phyloP scores from a whole-genome alignment of 176 grass and related monocot genomes.

The Aegilops tauschii region DNA sequence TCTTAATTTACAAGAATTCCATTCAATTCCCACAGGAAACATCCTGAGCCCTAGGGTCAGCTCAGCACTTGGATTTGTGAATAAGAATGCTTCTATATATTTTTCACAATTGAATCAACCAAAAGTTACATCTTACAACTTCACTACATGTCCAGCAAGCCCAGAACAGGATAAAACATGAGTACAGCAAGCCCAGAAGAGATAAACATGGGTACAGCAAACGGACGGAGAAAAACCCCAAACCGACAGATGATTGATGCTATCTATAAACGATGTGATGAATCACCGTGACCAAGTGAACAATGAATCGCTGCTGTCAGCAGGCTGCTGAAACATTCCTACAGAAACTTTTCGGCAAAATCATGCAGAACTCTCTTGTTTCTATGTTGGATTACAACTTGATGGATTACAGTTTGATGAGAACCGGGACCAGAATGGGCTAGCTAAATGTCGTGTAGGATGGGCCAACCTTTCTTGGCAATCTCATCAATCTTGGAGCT shows the following conservation, averaged over 20 bases:
- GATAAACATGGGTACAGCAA: neutral
- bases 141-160: neutral
- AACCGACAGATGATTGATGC: conserved; percentile 11
- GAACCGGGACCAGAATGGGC: neutral
- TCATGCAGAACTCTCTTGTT: neutral
- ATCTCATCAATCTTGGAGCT: conserved; percentile 71
- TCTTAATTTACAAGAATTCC: neutral
- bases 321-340: neutral
- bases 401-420: neutral
- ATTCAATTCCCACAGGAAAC: neutral
- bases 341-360: neutral
- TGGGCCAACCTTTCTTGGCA: conserved; percentile 75
- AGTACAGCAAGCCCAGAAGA: neutral
- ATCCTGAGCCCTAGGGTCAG: neutral
- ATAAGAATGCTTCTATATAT: neutral
- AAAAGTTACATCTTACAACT: neutral
- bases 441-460: conserved; percentile 73
- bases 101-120: neutral
- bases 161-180: neutral
- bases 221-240: neutral
- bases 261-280: neutral
- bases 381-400: neutral
- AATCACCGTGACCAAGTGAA: neutral
- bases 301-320: neutral
- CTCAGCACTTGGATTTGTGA: neutral